Evolutionary conservation across 306 rosid genomes (phyloP).

Genomic region (Clitoria ternatea): DNA sequence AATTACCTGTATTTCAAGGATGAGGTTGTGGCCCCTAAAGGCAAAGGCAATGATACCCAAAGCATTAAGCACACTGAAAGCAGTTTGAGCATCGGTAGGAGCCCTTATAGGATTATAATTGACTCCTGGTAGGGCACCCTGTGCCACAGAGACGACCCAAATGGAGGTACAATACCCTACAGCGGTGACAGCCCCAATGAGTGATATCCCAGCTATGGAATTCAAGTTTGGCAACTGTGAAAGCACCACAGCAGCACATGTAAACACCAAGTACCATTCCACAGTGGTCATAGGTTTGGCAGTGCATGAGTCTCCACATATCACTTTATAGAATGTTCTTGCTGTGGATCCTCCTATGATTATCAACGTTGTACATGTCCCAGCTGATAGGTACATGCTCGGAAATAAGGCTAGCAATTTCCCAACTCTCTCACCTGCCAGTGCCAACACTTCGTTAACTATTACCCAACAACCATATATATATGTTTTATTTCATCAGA

Average conservation of each 20-base stretch:
- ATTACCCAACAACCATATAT: too few species aligned
- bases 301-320: constrained; percentile 41
- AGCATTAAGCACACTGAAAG: constrained; percentile 39
- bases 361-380: constrained; percentile 49
- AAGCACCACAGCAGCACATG: constrained; percentile 42
- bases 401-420: constrained; percentile 40
- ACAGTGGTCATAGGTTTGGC: constrained; percentile 42
- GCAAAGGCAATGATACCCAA: constrained; percentile 52
- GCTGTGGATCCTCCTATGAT: constrained; percentile 57
- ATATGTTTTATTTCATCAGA: too few species aligned
- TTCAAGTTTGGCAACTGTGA: constrained; percentile 52
- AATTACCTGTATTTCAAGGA: constrained; percentile 62
- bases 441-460: background rate
- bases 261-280: constrained; percentile 54
- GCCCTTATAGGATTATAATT: constrained; percentile 21
- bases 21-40: constrained; percentile 52
- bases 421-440: constrained; percentile 49
- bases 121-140: constrained; percentile 39
- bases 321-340: constrained; percentile 35
- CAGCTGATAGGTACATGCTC: constrained; percentile 51
- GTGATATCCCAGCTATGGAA: constrained; percentile 47
- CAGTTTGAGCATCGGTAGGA: background rate
- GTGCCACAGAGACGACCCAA: constrained; percentile 41
- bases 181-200: constrained; percentile 51
- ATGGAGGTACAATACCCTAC: constrained; percentile 45